These are phyloP conservation scores for Colletotrichum truncatum DNA, from an alignment of 2,329 filamentous ascomycete species.

Conservation along the genomic window DNA sequence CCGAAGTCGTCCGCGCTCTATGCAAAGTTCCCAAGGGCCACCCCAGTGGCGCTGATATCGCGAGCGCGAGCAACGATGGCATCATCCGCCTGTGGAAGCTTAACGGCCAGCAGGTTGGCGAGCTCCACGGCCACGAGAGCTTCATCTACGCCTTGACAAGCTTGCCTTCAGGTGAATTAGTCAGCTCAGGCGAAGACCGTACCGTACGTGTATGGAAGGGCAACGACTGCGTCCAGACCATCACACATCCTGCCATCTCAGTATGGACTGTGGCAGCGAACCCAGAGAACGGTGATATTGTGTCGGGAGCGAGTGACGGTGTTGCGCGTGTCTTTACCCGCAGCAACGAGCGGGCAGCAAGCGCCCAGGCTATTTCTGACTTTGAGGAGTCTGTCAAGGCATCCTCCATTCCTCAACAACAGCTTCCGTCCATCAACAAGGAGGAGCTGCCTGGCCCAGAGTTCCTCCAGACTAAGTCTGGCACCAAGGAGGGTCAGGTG, in stretches of 20 bases:
- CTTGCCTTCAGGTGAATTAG: slow-evolving; percentile 84
- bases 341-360: slow-evolving; percentile 73
- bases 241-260: slow-evolving; percentile 95
- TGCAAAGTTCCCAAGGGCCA: slow-evolving; percentile 81
- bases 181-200: slow-evolving; percentile 94
- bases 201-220: slow-evolving; percentile 91
- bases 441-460: slow-evolving; percentile 90
- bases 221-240: slow-evolving; percentile 87
- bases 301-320: slow-evolving; percentile 91
- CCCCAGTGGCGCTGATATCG: slow-evolving; percentile 88
- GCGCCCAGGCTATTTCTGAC: slow-evolving; percentile 70
- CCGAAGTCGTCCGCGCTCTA: slow-evolving; percentile 88
- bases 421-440: slow-evolving; percentile 86
- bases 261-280: slow-evolving; percentile 94
- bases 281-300: slow-evolving; percentile 85
- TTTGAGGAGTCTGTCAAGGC: slow-evolving; percentile 86
- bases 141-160: slow-evolving; percentile 90
- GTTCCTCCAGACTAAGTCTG: slow-evolving; percentile 81
- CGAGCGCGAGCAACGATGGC: slow-evolving; percentile 93
- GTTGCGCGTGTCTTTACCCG: slow-evolving; percentile 86
- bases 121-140: slow-evolving; percentile 88
- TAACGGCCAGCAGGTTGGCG: slow-evolving; percentile 77
- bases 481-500: slow-evolving; percentile 96
- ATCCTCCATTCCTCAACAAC: slow-evolving; percentile 88
- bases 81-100: slow-evolving; percentile 88